These are phyloP conservation scores for Paraphaeosphaeria sporulosa DNA, from an alignment of 2,329 filamentous ascomycete genomes.

Conservation along the genomic window DNA sequence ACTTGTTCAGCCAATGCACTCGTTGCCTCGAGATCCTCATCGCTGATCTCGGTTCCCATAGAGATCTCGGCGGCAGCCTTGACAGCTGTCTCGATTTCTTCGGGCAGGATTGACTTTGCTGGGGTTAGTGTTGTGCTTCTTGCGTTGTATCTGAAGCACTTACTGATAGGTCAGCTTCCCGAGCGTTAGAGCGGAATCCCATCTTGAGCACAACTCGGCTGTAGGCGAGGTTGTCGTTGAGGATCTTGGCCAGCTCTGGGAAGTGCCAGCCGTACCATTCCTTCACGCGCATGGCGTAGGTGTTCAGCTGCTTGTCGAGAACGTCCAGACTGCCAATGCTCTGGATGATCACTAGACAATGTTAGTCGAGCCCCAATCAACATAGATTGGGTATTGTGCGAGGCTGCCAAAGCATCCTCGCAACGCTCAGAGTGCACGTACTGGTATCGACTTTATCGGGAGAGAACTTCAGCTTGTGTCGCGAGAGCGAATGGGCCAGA, in stretches of 20 bases:
- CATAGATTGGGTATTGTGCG: background rate
- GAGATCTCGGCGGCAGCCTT: conserved; percentile 95
- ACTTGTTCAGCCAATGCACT: conserved; percentile 91
- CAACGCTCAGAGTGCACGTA: background rate
- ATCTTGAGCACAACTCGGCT: conserved; percentile 86
- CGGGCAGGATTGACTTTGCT: conserved; percentile 76
- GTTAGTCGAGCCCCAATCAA: background rate
- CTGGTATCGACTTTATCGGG: conserved; percentile 97
- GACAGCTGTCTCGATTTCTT: conserved; percentile 90
- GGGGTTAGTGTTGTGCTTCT: background rate
- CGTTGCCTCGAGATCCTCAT: conserved; percentile 93
- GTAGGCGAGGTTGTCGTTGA: conserved; percentile 74
- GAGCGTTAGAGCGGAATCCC: conserved; percentile 85
- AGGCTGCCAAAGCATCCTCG: background rate
- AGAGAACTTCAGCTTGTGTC: conserved; percentile 97
- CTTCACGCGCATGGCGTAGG: conserved; percentile 98
- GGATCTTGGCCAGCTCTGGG: conserved; percentile 94
- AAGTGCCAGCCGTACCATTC: conserved; percentile 99
- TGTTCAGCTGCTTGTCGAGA: conserved; percentile 98
- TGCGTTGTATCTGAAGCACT: background rate
- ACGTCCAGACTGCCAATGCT: conserved; percentile 90
- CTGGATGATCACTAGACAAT: conserved; percentile 80
- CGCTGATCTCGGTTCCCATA: conserved; percentile 97
- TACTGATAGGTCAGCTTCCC: conserved; percentile 74
- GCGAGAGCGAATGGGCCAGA: conserved; percentile 92